Conservation (phyloP, 2,329 filamentous ascomycete genomes). For the Ophiocordyceps unilateralis region DNA sequence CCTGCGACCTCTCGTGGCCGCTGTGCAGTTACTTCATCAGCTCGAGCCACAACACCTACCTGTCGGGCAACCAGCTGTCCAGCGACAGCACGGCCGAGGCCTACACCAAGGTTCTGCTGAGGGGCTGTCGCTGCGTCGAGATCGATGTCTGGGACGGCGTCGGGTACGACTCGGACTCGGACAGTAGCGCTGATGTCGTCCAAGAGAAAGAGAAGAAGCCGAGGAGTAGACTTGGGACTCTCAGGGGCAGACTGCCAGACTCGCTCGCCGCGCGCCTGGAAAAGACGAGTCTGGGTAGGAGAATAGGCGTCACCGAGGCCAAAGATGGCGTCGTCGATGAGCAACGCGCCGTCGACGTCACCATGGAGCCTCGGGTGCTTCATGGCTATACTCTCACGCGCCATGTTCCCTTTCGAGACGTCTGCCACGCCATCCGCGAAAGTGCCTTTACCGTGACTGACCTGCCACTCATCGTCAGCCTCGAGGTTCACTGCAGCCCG, state of each 20-base stretch:
- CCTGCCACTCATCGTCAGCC: slow-evolving; percentile 78
- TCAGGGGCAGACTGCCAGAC: slow-evolving; percentile 38
- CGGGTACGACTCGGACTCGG: slow-evolving; percentile 52
- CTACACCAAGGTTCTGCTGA: slow-evolving; percentile 68
- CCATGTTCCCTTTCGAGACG: slow-evolving; percentile 69
- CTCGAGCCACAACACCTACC: slow-evolving; percentile 89
- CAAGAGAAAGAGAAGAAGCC: slow-evolving; percentile 19
- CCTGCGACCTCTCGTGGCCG: slow-evolving; percentile 50
- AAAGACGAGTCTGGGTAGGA: slow-evolving; percentile 27
- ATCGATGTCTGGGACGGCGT: slow-evolving; percentile 92
- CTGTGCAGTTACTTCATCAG: slow-evolving; percentile 86
- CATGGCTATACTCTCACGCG: slow-evolving; percentile 87
- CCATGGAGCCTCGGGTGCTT: slow-evolving; percentile 57
- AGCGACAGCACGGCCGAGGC: slow-evolving; percentile 76
- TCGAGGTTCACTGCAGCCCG: slow-evolving; percentile 73
- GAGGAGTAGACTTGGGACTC: slow-evolving; percentile 43
- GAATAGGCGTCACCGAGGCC: neutral
- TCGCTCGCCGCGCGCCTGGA: slow-evolving; percentile 27
- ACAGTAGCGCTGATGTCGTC: slow-evolving; percentile 31
- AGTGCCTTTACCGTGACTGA: slow-evolving; percentile 60
- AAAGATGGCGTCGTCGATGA: neutral
- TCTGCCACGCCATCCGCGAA: slow-evolving; percentile 65
- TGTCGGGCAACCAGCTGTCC: slow-evolving; percentile 74
- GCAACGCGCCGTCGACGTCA: slow-evolving; percentile 11
- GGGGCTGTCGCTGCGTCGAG: slow-evolving; percentile 81